Evolutionary conservation across 805 yeast genomes (phyloP), one percentile per base, ranked within the genome.

Genomic region (Kazachstania africana): DNA sequence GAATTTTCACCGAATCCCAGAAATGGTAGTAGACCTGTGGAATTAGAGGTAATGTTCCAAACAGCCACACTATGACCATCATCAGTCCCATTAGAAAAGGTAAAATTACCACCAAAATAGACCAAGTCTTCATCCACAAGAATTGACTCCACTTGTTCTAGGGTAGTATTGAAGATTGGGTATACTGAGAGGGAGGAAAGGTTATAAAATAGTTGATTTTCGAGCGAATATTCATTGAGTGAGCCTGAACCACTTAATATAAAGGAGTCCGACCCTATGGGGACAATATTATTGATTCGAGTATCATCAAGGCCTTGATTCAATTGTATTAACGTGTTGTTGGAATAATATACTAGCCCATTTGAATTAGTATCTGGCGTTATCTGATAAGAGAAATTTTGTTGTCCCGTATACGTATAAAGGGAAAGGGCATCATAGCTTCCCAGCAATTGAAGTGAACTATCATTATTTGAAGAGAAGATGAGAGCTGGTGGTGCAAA

Each of bases 71-170:
- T 36, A 31, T 47, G 42, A 3, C 42, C 43, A 3, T 30, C 33
- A 8, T 41, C 63, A 46, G 6, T 75, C 57, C 28, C 62, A 28
- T 59, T 52, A 34, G 70, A 62, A 49, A 63, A 75, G 5, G 63
- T 50, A 42, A 88, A 71, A 36, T 70, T 65, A 14, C 98, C 98
- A 8, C 96, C 98, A 29, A 82, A 67, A 47, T 81, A 84, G 0
- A 83, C 66, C 15, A 70, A 34, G 15, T 67, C 55, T 21, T 57
- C 51, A 54, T 75, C 76, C 33, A 73, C 69, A 25, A 60, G 58
- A 1, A 70, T 64, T 0, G 75, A 44, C 3, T 52, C 43, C 2
- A 78, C 76, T 3, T 29, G 16, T 0, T 44, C 26, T 8, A 51
- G 27, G 1, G 39, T 15, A 9, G 43, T 27, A 16, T 48, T 24